Evolutionary conservation across 2,329 filamentous ascomycete genomes (phyloP).

Genomic region (Microsporum canis): DNA sequence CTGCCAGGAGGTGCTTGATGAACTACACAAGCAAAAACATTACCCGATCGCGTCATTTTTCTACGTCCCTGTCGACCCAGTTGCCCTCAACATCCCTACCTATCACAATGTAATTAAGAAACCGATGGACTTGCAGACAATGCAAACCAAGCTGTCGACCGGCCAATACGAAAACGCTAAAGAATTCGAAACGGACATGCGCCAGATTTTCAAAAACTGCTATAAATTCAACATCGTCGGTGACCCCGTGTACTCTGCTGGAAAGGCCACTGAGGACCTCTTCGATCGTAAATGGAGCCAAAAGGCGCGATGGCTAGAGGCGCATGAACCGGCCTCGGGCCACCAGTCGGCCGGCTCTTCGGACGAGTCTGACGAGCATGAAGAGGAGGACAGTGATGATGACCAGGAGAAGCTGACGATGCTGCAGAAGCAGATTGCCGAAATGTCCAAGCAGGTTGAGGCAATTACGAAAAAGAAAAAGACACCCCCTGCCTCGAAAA

Average conservation of each 20-base stretch:
- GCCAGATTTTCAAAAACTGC: conserved; percentile 79
- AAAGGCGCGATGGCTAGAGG: conserved; percentile 70
- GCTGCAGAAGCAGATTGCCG: conserved; percentile 61
- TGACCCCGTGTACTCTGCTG: conserved; percentile 61
- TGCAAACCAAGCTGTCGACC: conserved; percentile 60
- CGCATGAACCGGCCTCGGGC: conserved; percentile 56
- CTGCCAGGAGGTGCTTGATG: conserved; percentile 67
- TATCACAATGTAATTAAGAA: conserved; percentile 93
- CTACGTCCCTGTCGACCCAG: conserved; percentile 75
- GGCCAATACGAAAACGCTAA: conserved; percentile 72
- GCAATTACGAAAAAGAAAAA: conserved; percentile 50
- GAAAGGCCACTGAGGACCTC: conserved; percentile 59
- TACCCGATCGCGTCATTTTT: conserved; percentile 60
- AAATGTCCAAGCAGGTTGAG: conserved; percentile 57
- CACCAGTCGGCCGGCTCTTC: conserved; percentile 54
- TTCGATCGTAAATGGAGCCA: conserved; percentile 66
- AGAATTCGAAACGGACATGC: conserved; percentile 75
- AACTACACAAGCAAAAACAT: conserved; percentile 66
- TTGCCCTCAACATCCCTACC: conserved; percentile 82
- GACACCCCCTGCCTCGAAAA: conserved; percentile 43
- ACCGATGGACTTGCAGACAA: conserved; percentile 88
- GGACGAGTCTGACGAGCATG: conserved; percentile 61
- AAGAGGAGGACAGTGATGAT: conserved; percentile 53
- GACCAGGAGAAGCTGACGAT: conserved; percentile 52
- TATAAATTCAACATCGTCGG: conserved; percentile 78